Conservation (phyloP, 1,284 basidiomycete species). For the Pseudozyma tsukubaensis region DNA sequence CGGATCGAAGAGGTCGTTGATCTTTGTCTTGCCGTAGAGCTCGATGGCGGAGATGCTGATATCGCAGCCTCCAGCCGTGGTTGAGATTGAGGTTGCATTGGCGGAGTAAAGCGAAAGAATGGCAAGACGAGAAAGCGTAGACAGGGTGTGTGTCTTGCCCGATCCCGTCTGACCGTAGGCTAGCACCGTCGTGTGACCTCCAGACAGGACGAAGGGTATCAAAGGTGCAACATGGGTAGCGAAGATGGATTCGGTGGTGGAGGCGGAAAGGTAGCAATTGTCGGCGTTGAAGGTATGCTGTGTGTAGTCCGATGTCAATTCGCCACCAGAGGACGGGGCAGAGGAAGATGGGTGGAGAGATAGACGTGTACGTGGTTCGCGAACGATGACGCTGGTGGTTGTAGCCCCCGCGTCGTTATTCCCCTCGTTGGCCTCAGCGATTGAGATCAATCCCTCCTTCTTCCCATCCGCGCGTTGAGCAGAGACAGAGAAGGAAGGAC, state of each 20-base stretch:
- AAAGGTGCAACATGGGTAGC: conserved; percentile 13
- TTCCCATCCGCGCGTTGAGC: neutral
- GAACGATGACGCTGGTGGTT: conserved; percentile 7
- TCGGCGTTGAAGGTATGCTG: conserved; percentile 23
- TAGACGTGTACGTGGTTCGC: conserved; percentile 19
- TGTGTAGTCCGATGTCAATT: neutral
- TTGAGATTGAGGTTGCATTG: neutral
- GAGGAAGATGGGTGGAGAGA: neutral
- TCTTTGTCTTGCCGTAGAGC: conserved; percentile 31
- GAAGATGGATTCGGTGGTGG: conserved; percentile 16
- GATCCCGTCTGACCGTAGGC: conserved; percentile 40
- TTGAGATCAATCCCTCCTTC: neutral
- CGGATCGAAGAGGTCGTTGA: conserved; percentile 37
- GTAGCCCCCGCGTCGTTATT: neutral
- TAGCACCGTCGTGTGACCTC: conserved; percentile 31
- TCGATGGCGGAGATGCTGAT: conserved; percentile 20
- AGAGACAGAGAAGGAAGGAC: conserved; percentile 13
- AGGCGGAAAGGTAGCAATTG: conserved; percentile 9
- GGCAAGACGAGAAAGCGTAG: conserved; percentile 19
- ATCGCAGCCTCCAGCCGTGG: neutral
- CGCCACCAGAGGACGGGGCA: too few relatives aligned
- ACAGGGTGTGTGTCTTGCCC: conserved; percentile 31
- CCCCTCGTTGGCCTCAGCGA: neutral
- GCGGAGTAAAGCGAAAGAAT: conserved; percentile 6
- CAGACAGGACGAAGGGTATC: conserved; percentile 25